phyloP scores from a whole-genome alignment of 1,284 basidiomycete genomes.

The Pascua guehoae region DNA sequence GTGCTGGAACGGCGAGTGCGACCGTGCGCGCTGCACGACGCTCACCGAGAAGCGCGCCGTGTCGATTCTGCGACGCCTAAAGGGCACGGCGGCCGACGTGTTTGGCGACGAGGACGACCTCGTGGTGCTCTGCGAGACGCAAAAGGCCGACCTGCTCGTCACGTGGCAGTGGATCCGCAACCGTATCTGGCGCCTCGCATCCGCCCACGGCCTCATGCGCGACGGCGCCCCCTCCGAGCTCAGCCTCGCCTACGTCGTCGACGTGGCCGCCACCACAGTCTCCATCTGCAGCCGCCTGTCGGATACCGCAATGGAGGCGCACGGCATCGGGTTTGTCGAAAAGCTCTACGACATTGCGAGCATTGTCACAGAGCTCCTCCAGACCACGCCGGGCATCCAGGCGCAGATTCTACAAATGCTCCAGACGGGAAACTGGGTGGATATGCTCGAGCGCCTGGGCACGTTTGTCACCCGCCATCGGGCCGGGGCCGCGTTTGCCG shows the following conservation, averaged over 20 bases:
- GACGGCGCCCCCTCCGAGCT: slow-evolving; percentile 15
- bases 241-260: slow-evolving; percentile 24
- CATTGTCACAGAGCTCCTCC: slow-evolving; percentile 20
- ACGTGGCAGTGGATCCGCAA: slow-evolving; percentile 40
- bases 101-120: slow-evolving; percentile 19
- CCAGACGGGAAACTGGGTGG: neutral
- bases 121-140: slow-evolving; percentile 19
- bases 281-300: slow-evolving; percentile 24
- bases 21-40: slow-evolving; percentile 8
- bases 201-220: slow-evolving; percentile 20
- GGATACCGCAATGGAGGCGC: slow-evolving; percentile 25
- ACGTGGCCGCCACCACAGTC: slow-evolving; percentile 23
- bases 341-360: slow-evolving; percentile 32
- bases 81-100: slow-evolving; percentile 19
- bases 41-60: slow-evolving; percentile 14
- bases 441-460: neutral
- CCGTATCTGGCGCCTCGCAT: slow-evolving; percentile 27
- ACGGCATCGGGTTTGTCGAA: slow-evolving; percentile 34
- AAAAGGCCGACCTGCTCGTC: slow-evolving; percentile 33
- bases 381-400: neutral
- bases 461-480: neutral
- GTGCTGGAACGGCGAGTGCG: slow-evolving; percentile 30
- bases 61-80: slow-evolving; percentile 11
- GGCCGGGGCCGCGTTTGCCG: too few species aligned
- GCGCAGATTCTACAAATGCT: neutral